Base-by-base conservation (phyloP, 768 basidiomycete genomes). In the Agrocybe pediades region DNA sequence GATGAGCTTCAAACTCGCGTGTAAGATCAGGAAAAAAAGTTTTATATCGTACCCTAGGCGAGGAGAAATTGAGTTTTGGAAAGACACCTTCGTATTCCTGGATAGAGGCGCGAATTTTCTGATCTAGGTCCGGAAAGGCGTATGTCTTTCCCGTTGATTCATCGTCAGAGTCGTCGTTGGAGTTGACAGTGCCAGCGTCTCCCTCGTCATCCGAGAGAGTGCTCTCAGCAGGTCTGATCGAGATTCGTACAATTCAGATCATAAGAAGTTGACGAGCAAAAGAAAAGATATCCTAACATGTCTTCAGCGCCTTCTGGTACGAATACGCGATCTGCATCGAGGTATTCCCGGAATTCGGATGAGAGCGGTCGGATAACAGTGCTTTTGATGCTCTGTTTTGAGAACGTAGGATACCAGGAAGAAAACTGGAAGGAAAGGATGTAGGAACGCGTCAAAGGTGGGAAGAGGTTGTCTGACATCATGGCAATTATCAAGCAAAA, bases 11-110 rank as follows among this genome's bases (percentile, higher is more conserved):
- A 36, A 36, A 15, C 15, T 36, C 11, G 33, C 11, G 11, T 3
- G 11, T 11, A 13, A 36, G n/a, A 36, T 36, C n/a, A 13, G 13
- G n/a, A 11, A 15, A 19, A 6, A 24, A 17, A 17, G 11, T n/a
- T n/a, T n/a, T n/a, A n/a, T n/a, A n/a, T n/a, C 54, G 19, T 54
- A 90, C 95, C 74, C 87, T 89, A 13, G 95, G 95, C n/a, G 92
- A 87, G 6, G 94, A 92, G 73, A 95, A 97, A 65, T 97, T 98
- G 51, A 98, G 84, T 71, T 98, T 98, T 0, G 95, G 95, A 67
- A 98, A 98, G 24, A 96, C 87, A 6, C 87, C 88, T 2, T 84
- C 89, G 67, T 90, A 95, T 51, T 80, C 70, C 41, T 72, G 61
- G n/a, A 97, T 75, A 27, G 78, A 80, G 13, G 73, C 67, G 45